Base-by-base conservation (phyloP, 352 stramenopile genomes). In the Phytophthora nicotianae region DNA sequence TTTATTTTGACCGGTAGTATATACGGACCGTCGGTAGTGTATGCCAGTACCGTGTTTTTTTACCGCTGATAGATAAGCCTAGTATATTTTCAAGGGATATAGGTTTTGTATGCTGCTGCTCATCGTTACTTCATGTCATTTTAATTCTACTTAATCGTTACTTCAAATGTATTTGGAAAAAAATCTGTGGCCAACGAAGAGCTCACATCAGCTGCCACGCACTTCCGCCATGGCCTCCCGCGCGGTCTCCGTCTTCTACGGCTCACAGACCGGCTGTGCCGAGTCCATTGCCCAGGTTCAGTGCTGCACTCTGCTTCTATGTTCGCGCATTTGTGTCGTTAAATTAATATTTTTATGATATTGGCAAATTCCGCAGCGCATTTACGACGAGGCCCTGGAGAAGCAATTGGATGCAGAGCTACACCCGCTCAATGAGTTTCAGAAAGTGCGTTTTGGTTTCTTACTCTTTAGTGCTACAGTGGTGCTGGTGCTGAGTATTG, bases 261-360 rank as follows among this genome's bases (percentile, higher is more conserved):
- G 85, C 29, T 96, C 86, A 37, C 85, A 97, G 74, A 97, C 89
- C n/a, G 89, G 89, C 13, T 92, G 86, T 53, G 83, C 86, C 40
- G 77, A 95, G 71, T 91, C 77, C 46, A 96, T 97, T 58, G 86
- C 86, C 17, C 77, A 92, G 79, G 88, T 91, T 40, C 14, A 13
- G 9, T 17, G 8, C 4, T 29, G 2, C 14, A 29, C 19, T 49
- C 23, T 11, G 13, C 19, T 27, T 26, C 7, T 21, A 50, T 50
- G 10, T 4, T 17, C n/a, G 4, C n/a, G 1, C 10, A 46, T 46
- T 23, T 45, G 23, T 33, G 40, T 14, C 13, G 10, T 48, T 10
- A 45, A 14, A 1, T 8, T 9, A 32, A 32, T 32, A 5, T 21
- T 35, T 16, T 47, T 46, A 5, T 41, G 19, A 41, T 37, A 16